Base-by-base conservation (phyloP, 2,329 filamentous ascomycete genomes). In the Apiospora koreana region DNA sequence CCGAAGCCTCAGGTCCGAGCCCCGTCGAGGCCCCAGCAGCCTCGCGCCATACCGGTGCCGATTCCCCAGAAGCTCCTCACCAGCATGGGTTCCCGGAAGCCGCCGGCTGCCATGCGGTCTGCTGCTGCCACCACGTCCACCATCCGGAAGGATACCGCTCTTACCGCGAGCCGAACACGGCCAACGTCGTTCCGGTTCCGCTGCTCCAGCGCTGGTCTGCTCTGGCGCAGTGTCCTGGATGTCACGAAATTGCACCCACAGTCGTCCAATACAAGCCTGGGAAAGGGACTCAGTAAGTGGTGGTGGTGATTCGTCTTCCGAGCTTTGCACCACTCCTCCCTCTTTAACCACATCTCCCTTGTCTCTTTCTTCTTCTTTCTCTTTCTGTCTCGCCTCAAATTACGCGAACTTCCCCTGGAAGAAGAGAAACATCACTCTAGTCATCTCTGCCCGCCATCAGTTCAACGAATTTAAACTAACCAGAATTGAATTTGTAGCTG, bases 241-340 rank as follows among this genome's bases (percentile, higher is more conserved):
- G 54, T 14, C 31, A 38, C 54, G 54, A 62, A 5, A 23, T 62
- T n/a, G 54, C 54, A 18, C 54, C 54, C 18, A 62, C 54, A 21
- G 54, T 62, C 5, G 54, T 62, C 31, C n/a, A 38, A 12, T 62
- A 38, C 54, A 38, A 62, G 54, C 6, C 54, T 38, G 54, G 54
- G 54, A 62, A 62, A 38, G 54, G 54, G 10, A n/a, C 54, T 38
- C 54, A 62, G 54, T 62, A 62, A 62, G 54, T 35, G 35, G 35
- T 62, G 31, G 12, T 8, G 48, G 2, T 18, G 18, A 46, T 8
- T 46, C 43, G 21, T n/a, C 18, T n/a, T n/a, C 43, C 43, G 8
- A n/a, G 43, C n/a, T 21, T 21, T 46, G 18, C 18, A n/a, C 43
- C 4, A 43, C 3, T 43, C 9, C 12, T 48, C n/a, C 45, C 12